phyloP scores from a whole-genome alignment of 2,329 filamentous ascomycete genomes.

The Colletotrichum chlorophyti region DNA sequence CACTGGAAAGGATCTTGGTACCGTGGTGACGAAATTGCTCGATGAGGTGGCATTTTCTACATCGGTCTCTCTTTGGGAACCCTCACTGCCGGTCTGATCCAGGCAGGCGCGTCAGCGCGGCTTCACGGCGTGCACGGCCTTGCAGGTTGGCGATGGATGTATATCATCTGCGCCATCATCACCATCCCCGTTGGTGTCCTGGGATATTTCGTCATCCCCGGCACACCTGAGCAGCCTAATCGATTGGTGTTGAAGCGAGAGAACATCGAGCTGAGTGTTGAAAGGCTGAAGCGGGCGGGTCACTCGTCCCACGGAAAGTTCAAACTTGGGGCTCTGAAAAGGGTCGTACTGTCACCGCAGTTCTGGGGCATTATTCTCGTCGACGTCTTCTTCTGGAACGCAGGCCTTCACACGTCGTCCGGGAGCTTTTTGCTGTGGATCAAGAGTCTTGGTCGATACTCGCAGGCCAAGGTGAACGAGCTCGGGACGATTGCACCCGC shows the following conservation, averaged over 20 bases:
- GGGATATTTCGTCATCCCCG: conserved; percentile 46
- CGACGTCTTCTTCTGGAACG: conserved; percentile 54
- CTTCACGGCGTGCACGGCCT: conserved; percentile 48
- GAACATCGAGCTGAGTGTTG: conserved; percentile 34
- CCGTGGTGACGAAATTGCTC: conserved; percentile 48
- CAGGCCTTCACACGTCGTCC: conserved; percentile 47
- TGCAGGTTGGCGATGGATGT: conserved; percentile 53
- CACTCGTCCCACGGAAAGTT: conserved; percentile 48
- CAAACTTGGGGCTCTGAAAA: conserved; percentile 36
- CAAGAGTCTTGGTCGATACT: conserved; percentile 49
- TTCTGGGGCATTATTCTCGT: conserved; percentile 43
- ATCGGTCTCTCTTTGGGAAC: conserved; percentile 49
- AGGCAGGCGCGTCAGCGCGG: conserved; percentile 50
- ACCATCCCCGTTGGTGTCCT: conserved; percentile 48
- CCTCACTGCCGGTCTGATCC: conserved; percentile 52
- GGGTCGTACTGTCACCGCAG: conserved; percentile 47
- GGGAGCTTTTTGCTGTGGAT: conserved; percentile 46
- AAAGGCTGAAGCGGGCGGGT: conserved; percentile 45
- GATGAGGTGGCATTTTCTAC: conserved; percentile 51
- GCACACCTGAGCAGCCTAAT: conserved; percentile 38
- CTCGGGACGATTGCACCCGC: conserved; percentile 40
- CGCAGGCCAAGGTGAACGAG: conserved; percentile 56
- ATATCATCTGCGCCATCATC: conserved; percentile 51
- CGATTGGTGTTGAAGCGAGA: conserved; percentile 36
- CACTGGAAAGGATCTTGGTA: conserved; percentile 54